Percentiles rank a stretch among this genome's conserved stretches.
Conservation (phyloP, 2,329 filamentous ascomycete species). For the Remersonia thermophila region DNA sequence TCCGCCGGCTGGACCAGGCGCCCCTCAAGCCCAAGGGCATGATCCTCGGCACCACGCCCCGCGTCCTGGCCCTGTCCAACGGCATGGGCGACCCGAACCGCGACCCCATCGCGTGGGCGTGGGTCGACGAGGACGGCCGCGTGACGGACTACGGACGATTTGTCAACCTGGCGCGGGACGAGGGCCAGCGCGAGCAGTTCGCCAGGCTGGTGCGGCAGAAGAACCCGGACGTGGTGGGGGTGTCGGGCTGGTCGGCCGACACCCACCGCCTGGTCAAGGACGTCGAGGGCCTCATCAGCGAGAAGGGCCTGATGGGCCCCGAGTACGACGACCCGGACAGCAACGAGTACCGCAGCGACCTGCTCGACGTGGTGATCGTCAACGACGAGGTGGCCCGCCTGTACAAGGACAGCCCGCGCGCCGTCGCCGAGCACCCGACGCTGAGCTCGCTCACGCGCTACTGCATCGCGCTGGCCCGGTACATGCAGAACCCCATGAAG, state of each 20-base stretch:
- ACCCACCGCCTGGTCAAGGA: slow-evolving; percentile 74
- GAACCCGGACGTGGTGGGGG: slow-evolving; percentile 78
- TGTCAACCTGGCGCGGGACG: slow-evolving; percentile 61
- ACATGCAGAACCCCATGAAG: slow-evolving; percentile 90
- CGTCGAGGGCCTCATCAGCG: slow-evolving; percentile 63
- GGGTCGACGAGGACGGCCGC: slow-evolving; percentile 83
- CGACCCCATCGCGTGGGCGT: slow-evolving; percentile 82
- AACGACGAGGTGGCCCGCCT: slow-evolving; percentile 96
- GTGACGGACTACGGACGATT: slow-evolving; percentile 85
- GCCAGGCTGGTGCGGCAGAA: slow-evolving; percentile 67
- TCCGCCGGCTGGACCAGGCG: slow-evolving; percentile 82
- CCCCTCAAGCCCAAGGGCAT: slow-evolving; percentile 93
- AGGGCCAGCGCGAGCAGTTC: slow-evolving; percentile 54
- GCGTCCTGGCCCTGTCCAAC: slow-evolving; percentile 77
- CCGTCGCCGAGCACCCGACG: slow-evolving; percentile 66
- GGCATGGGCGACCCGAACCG: slow-evolving; percentile 61
- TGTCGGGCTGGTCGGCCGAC: slow-evolving; percentile 81
- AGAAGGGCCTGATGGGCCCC: slow-evolving; percentile 64
- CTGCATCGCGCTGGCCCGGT: slow-evolving; percentile 77
- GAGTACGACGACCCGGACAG: slow-evolving; percentile 74
- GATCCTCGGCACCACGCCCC: slow-evolving; percentile 74
- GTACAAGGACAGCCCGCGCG: slow-evolving; percentile 82
- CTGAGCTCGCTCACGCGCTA: slow-evolving; percentile 72
- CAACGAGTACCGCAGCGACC: slow-evolving; percentile 62
- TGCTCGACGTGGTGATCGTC: slow-evolving; percentile 77